These are phyloP conservation scores for Macrocybe gigantea DNA, from an alignment of 768 basidiomycete genomes.

Conservation along the genomic window DNA sequence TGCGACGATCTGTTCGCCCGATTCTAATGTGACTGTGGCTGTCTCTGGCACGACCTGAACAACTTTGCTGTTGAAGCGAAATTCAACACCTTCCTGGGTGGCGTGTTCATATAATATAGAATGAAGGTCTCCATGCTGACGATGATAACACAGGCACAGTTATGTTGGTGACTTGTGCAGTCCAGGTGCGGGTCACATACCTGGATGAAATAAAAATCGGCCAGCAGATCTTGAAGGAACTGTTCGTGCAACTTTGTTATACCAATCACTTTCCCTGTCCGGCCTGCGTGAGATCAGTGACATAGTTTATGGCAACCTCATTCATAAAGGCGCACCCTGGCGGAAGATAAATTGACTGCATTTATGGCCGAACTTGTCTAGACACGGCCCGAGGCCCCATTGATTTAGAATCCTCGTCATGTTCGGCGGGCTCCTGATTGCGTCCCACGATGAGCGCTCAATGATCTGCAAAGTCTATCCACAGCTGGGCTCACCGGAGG, in stretches of 20 bases:
- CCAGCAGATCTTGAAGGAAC: slow-evolving; percentile 34
- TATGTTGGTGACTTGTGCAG: not conserved
- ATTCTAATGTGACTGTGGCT: slow-evolving; percentile 30
- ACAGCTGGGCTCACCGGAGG: slow-evolving; percentile 23
- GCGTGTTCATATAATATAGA: slow-evolving; percentile 42
- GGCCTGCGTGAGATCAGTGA: slow-evolving; percentile 22
- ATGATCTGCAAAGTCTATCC: not conserved
- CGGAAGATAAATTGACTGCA: slow-evolving; percentile 26
- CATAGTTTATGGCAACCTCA: not conserved
- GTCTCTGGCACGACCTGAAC: slow-evolving; percentile 20
- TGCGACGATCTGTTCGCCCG: slow-evolving; percentile 36
- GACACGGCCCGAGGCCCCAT: slow-evolving; percentile 46
- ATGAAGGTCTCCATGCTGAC: slow-evolving; percentile 49
- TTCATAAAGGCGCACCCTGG: slow-evolving; percentile 12
- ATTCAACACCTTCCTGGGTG: slow-evolving; percentile 37
- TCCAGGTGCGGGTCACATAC: slow-evolving; percentile 7
- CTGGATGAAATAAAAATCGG: slow-evolving; percentile 25
- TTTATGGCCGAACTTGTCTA: slow-evolving; percentile 30
- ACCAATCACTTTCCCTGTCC: slow-evolving; percentile 38
- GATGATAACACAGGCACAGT: too few relatives aligned
- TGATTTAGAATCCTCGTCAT: slow-evolving; percentile 48
- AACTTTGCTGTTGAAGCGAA: slow-evolving; percentile 36
- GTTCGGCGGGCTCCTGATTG: slow-evolving; percentile 42
- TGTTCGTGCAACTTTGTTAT: slow-evolving; percentile 40
- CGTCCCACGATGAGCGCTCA: not conserved